These are phyloP conservation scores for Jamesozyma jinghongensis DNA, from an alignment of 805 yeast species.

Conservation along the genomic window DNA sequence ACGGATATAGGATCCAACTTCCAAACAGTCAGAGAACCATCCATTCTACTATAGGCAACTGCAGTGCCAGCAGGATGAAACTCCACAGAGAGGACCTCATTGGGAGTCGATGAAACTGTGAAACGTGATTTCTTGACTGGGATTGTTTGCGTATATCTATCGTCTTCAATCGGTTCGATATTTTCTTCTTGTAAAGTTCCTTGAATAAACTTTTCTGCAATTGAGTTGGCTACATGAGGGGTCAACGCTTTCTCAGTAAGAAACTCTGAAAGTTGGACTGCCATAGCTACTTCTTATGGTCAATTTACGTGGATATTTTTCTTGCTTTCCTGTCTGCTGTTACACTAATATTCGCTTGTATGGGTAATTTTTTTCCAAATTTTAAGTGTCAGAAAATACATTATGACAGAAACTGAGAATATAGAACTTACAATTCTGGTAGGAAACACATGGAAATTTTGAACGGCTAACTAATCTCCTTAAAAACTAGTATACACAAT, in stretches of 20 bases:
- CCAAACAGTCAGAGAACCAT: slow-evolving; percentile 28
- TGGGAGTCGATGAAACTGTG: slow-evolving; percentile 9
- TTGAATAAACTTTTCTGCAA: slow-evolving; percentile 4
- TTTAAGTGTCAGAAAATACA: too few relatives aligned
- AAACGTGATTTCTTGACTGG: slow-evolving; percentile 20
- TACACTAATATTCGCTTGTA: too few relatives aligned
- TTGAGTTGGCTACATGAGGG: not conserved
- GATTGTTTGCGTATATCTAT: slow-evolving; percentile 12
- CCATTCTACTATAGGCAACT: slow-evolving; percentile 25
- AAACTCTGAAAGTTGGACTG: not conserved
- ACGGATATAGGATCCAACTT: not conserved
- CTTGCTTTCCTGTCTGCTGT: too few relatives aligned
- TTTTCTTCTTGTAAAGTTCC: slow-evolving; percentile 2
- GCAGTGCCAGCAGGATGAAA: slow-evolving; percentile 21
- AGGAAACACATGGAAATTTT: too few relatives aligned
- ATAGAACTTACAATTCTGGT: too few relatives aligned
- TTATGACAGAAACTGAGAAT: too few relatives aligned
- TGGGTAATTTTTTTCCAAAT: too few relatives aligned
- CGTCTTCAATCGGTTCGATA: slow-evolving; percentile 16
- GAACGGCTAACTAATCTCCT: too few relatives aligned
- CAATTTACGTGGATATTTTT: too few relatives aligned
- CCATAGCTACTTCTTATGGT: not conserved
- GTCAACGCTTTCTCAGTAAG: slow-evolving; percentile 2
- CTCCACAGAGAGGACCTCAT: slow-evolving; percentile 19
- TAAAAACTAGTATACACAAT: too few relatives aligned